Base-by-base conservation (phyloP, 768 basidiomycete genomes). In the Serendipita sp. region DNA sequence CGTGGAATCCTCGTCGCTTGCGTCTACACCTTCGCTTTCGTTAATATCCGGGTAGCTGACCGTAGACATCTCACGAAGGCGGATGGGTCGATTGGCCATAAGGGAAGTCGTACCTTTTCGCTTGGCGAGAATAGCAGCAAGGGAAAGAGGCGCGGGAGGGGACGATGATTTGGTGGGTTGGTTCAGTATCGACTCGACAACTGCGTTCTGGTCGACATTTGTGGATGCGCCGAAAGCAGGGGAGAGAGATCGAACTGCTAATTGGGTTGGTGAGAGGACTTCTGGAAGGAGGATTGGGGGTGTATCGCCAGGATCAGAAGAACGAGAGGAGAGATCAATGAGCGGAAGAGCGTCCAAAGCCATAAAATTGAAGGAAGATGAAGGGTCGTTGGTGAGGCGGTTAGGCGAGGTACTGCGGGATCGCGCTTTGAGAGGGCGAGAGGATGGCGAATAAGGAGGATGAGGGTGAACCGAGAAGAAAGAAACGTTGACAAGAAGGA, bases 31-130 rank as follows among this genome's bases (percentile, higher is more conserved):
- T 24, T 22, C 53, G 31, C 24, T 33, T 28, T 9, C 7, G n/a
- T 58, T 28, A 24, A 33, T 58, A 33, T 58, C 53, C 14, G 53
- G 53, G 24, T 58, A 58, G 53, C 53, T 58, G 53, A 58, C 53
- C 30, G 53, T 58, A 9, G 53, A 58, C 53, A 58, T 58, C 53
- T 58, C 53, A 17, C 53, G 22, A 17, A 58, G 24, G 9, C 31
- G 22, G 24, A 26, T 58, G 4, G 53, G 53, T 2, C 53, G 53
- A 20, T 48, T 28, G 31, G 22, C 11, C 20, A 22, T 9, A 3
- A 58, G 9, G 20, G 45, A 28, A 17, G 20, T 17, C 11, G 31
- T 17, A 11, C 31, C 53, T n/a, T 33, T 17, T 22, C 53, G 53
- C 53, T 58, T 58, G 4, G 53, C 53, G 24, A 58, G 53, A n/a